Evolutionary conservation across 192 early-diverging fungal species (phyloP), one percentile per base, ranked within the genome.

Genomic region (Entomortierella parvispora): DNA sequence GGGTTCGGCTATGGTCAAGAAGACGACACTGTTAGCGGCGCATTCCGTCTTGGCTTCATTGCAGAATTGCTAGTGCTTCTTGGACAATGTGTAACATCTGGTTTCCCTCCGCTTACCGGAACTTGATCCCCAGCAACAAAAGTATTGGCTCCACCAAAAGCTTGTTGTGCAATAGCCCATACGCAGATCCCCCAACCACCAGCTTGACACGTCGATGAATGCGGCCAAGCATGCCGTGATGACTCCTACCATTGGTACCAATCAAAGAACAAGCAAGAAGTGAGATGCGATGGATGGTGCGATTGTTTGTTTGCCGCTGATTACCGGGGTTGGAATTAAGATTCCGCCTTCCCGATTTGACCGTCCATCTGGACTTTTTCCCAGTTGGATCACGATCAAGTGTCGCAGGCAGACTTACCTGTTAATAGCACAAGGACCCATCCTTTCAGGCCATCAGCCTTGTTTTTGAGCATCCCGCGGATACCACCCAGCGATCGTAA

Each of bases 371-470:
- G n/a, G n/a, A n/a, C n/a, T n/a, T n/a, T n/a, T n/a, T n/a, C n/a
- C n/a, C n/a, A n/a, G n/a, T n/a, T n/a, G n/a, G n/a, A n/a, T n/a
- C n/a, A n/a, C n/a, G n/a, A n/a, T n/a, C n/a, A n/a, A n/a, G n/a
- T n/a, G n/a, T n/a, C n/a, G n/a, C n/a, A n/a, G n/a, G n/a, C n/a
- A 3, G 5, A 46, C 55, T 18, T 56, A 76, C 72, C 72, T 28
- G 94, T 89, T 5, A 92, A 66, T 15, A 88, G 84, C 8, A 96
- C 90, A 23, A 98, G 77, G 43, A 96, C 81, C 96, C 96, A 97
- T 33, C 90, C 92, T 81, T 96, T 91, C 29, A 90, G 83, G 7
- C 91, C 89, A 60, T 96, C 92, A 66, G 81, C 89, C 32, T 85
- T 58, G 48, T 88, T 84, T 54, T 70, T 85, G 49, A 90, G 69